Evolutionary conservation across 352 stramenopile species (phyloP).

Genomic region (Phytophthora sp.): DNA sequence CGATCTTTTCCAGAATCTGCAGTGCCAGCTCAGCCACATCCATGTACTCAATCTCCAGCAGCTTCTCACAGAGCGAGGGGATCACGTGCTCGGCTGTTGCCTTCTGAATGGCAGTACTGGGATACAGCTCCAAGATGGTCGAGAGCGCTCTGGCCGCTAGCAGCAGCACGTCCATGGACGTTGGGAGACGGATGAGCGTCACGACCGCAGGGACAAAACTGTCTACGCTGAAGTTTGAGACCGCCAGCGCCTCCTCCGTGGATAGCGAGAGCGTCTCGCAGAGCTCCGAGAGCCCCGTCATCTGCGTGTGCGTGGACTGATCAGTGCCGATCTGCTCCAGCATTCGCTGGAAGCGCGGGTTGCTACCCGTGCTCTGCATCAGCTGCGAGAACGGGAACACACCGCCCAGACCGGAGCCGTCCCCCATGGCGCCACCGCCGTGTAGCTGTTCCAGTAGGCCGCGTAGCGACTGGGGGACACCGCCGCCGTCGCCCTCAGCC

Average conservation of each 20-base stretch:
- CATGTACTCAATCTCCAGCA: conserved; percentile 86
- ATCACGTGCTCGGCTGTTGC: conserved; percentile 57
- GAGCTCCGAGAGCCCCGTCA: conserved; percentile 61
- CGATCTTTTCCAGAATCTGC: conserved; percentile 70
- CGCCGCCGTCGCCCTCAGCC: conserved; percentile 19
- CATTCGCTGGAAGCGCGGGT: conserved; percentile 51
- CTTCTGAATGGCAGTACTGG: conserved; percentile 45
- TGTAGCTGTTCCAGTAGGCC: conserved; percentile 46
- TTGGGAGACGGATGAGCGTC: conserved; percentile 44
- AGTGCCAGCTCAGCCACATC: conserved; percentile 76
- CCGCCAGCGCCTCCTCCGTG: conserved; percentile 63
- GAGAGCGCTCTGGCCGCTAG: conserved; percentile 60
- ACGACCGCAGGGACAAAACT: conserved; percentile 56
- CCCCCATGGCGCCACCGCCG: background rate
- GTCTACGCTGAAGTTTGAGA: conserved; percentile 73
- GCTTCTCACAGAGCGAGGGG: conserved; percentile 66
- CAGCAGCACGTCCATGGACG: conserved; percentile 72
- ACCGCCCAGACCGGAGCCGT: conserved; percentile 37
- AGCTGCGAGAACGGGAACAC: conserved; percentile 68
- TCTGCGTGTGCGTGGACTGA: conserved; percentile 45
- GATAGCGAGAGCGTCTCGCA: conserved; percentile 77
- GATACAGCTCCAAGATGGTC: conserved; percentile 64
- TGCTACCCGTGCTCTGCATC: conserved; percentile 38
- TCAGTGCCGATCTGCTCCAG: conserved; percentile 46
- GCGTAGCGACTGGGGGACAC: conserved; percentile 50